Conservation (phyloP, 1,284 basidiomycete genomes). For the Ustilago loliicola region DNA sequence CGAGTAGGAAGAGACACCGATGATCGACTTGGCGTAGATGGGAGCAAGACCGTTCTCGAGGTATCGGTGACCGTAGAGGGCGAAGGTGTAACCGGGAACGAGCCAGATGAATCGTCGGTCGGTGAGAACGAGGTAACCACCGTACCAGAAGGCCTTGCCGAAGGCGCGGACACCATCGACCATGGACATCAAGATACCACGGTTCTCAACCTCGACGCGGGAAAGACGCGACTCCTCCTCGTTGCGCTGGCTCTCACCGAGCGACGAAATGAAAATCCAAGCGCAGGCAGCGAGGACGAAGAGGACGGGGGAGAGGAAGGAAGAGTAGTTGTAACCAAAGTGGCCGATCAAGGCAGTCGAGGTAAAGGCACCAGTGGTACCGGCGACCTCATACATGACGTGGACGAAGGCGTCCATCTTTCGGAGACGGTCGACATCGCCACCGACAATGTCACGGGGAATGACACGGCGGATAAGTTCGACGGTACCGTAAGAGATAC, state of each 20-base stretch:
- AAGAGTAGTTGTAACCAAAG: constrained; percentile 71
- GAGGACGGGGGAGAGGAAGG: constrained; percentile 65
- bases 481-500: constrained; percentile 70
- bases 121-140: constrained; percentile 64
- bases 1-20: constrained; percentile 69
- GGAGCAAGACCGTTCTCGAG: constrained; percentile 71
- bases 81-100: constrained; percentile 68
- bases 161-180: constrained; percentile 60
- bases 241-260: constrained; percentile 43
- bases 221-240: constrained; percentile 41
- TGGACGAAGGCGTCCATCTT: constrained; percentile 71
- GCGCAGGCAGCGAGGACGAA: constrained; percentile 62
- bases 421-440: constrained; percentile 65
- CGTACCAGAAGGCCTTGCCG: constrained; percentile 68
- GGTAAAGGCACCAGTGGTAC: constrained; percentile 71
- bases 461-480: constrained; percentile 71
- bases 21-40: constrained; percentile 68
- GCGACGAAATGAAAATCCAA: constrained; percentile 63
- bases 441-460: constrained; percentile 68
- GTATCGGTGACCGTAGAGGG: constrained; percentile 71
- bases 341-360: constrained; percentile 69
- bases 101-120: constrained; percentile 70
- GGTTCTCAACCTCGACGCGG: constrained; percentile 40
- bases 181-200: constrained; percentile 46
- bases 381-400: constrained; percentile 71